These are phyloP conservation scores for Liquidambar formosana DNA, from an alignment of 164 flowering plant species.

Conservation along the genomic window DNA sequence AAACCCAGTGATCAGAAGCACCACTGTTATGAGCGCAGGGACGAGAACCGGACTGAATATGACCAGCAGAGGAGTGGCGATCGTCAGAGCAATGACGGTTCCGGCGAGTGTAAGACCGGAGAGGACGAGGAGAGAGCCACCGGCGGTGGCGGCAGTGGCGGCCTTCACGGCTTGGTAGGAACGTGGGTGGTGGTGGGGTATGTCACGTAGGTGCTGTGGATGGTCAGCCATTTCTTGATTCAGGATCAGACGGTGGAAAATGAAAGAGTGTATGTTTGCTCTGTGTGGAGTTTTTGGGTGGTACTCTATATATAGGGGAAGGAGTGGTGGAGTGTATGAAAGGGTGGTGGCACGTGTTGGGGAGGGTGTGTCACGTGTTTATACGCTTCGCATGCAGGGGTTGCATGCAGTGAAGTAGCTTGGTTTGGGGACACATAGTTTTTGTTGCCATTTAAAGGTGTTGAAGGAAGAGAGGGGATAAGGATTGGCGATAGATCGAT, in stretches of 20 bases:
- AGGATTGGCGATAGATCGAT: too few species aligned
- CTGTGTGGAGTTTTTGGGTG: background rate
- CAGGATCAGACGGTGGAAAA: background rate
- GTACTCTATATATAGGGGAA: slow-evolving; percentile 13
- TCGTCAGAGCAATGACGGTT: slow-evolving; percentile 41
- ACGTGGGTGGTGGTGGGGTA: slow-evolving; percentile 15
- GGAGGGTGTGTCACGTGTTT: slow-evolving; percentile 11
- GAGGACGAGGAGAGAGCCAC: slow-evolving; percentile 42
- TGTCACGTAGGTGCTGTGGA: slow-evolving; percentile 5
- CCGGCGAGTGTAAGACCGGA: slow-evolving; percentile 48
- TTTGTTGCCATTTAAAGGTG: slow-evolving; percentile 2
- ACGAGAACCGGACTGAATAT: slow-evolving; percentile 45
- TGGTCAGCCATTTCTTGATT: slow-evolving; percentile 27
- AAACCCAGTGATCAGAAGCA: slow-evolving; percentile 36
- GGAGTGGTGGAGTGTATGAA: slow-evolving; percentile 2
- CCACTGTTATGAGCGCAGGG: slow-evolving; percentile 42
- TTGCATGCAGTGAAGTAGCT: slow-evolving; percentile 24
- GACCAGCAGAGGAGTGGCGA: slow-evolving; percentile 51
- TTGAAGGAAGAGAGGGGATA: background rate
- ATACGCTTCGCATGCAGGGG: slow-evolving; percentile 32
- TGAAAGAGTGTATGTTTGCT: too few species aligned
- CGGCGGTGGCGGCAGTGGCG: slow-evolving; percentile 47
- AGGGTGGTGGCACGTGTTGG: slow-evolving; percentile 27
- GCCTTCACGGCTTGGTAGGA: slow-evolving; percentile 43
- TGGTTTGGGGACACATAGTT: slow-evolving; percentile 18